phyloP scores from a whole-genome alignment of 176 grass and related monocot species.

The Ampelocalamus luodianensis region DNA sequence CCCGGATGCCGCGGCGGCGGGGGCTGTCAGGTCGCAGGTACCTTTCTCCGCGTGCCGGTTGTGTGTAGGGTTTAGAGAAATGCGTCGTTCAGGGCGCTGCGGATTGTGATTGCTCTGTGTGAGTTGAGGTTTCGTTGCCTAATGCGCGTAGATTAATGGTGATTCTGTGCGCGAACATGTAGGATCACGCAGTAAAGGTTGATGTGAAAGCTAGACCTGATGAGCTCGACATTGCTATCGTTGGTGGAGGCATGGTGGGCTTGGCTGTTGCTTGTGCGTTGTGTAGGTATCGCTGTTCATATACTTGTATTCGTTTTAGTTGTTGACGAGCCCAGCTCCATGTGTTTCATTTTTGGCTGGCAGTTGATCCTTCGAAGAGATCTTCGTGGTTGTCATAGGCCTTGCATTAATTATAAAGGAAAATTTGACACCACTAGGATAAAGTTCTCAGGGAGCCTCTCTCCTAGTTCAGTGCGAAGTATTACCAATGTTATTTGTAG shows the following conservation, averaged over 20 bases:
- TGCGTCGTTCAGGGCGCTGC: neutral
- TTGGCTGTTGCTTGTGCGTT: constrained; percentile 86
- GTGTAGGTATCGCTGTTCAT: constrained; percentile 75
- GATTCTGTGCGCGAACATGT: constrained; percentile 3
- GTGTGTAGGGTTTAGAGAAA: neutral
- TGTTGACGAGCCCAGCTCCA: neutral
- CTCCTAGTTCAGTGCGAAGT: neutral
- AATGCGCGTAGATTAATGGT: neutral
- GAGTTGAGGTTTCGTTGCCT: neutral
- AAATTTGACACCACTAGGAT: neutral
- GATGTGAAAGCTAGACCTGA: constrained; percentile 34
- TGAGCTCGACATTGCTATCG: constrained; percentile 73
- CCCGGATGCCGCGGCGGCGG: neutral
- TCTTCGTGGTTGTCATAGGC: neutral
- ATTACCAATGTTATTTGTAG: neutral
- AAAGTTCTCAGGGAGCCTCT: neutral
- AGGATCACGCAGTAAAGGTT: constrained; percentile 43
- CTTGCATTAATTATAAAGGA: neutral
- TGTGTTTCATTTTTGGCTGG: neutral
- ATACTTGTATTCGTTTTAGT: neutral
- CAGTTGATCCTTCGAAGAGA: neutral
- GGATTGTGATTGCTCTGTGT: neutral
- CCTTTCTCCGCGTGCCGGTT: neutral
- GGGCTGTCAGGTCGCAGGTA: constrained; percentile 23
- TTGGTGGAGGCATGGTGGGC: constrained; percentile 97